phyloP scores from a whole-genome alignment of 805 yeast species.

The Zygotorulaspora sp. region DNA sequence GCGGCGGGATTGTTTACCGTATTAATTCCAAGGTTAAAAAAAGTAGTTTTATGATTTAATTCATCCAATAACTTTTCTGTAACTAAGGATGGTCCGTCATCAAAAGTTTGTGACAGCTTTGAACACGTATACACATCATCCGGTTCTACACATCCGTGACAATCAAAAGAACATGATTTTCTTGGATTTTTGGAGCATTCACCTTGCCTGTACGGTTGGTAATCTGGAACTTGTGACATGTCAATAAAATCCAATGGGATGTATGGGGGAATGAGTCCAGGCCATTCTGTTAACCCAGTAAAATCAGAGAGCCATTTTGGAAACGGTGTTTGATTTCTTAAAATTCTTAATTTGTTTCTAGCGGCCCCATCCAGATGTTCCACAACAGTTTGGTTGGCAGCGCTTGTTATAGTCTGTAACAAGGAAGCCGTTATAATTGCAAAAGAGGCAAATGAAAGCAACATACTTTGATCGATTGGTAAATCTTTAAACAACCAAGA shows the following conservation, averaged over 20 bases:
- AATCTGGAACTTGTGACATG: constrained; percentile 47
- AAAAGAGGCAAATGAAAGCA: too few species aligned
- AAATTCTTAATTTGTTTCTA: background rate
- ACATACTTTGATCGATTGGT: too few species aligned
- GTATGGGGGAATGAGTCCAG: constrained; percentile 82
- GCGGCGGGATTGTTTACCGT: constrained; percentile 73
- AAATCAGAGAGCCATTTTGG: constrained; percentile 76
- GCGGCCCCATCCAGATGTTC: background rate
- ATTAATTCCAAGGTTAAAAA: constrained; percentile 81
- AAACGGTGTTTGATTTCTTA: constrained; percentile 43
- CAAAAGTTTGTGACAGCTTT: constrained; percentile 79
- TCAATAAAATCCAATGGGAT: constrained; percentile 73
- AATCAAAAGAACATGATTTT: constrained; percentile 76
- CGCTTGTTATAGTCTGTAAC: background rate
- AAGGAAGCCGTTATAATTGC: background rate
- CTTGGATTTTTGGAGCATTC: constrained; percentile 49
- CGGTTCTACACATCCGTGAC: constrained; percentile 66
- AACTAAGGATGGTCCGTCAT: constrained; percentile 85
- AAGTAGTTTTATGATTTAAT: constrained; percentile 61
- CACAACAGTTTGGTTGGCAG: background rate
- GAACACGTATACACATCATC: constrained; percentile 79
- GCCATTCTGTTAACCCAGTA: constrained; percentile 79
- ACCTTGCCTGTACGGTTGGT: constrained; percentile 50
- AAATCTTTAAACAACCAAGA: too few species aligned
- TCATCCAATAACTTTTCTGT: constrained; percentile 56